phyloP scores from a whole-genome alignment of 768 basidiomycete genomes.

The Kwoniella bestiolae region DNA sequence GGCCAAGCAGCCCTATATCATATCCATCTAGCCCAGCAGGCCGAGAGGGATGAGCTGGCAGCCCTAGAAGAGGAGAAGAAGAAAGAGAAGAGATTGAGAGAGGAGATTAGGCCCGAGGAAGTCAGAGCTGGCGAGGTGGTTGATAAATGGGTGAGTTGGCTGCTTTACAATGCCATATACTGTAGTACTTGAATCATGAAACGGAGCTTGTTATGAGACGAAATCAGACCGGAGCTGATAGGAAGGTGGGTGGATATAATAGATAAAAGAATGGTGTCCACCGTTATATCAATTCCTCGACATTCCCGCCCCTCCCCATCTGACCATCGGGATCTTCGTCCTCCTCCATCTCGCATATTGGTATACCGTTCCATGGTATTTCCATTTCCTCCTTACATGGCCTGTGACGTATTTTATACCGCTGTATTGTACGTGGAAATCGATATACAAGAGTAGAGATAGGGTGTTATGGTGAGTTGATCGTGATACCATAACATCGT shows the following conservation, averaged over 20 bases:
- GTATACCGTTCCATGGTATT: constrained; percentile 41
- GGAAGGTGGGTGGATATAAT: not conserved
- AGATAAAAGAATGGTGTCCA: constrained; percentile 43
- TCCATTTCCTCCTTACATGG: constrained; percentile 36
- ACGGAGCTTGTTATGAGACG: too few relatives aligned
- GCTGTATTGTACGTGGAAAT: constrained; percentile 14
- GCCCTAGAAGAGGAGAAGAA: constrained; percentile 25
- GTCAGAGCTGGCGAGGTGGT: constrained; percentile 32
- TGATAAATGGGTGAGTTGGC: constrained; percentile 30
- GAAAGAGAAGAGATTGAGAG: constrained; percentile 26
- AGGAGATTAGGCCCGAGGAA: constrained; percentile 33
- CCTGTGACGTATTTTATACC: constrained; percentile 40
- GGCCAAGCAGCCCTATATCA: constrained; percentile 43
- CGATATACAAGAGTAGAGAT: constrained; percentile 24
- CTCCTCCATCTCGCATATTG: constrained; percentile 34
- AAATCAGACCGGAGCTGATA: too few relatives aligned
- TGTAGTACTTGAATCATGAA: too few relatives aligned
- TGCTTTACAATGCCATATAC: too few relatives aligned
- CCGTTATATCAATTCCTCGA: constrained; percentile 35
- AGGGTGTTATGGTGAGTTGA: constrained; percentile 29
- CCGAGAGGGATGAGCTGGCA: constrained; percentile 26
- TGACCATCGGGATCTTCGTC: constrained; percentile 27
- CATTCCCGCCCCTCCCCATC: constrained; percentile 37
- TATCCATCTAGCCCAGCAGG: constrained; percentile 34
- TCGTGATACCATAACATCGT: not conserved